phyloP scores from a whole-genome alignment of 2,329 filamentous ascomycete species.

The Rutstroemia sp. region DNA sequence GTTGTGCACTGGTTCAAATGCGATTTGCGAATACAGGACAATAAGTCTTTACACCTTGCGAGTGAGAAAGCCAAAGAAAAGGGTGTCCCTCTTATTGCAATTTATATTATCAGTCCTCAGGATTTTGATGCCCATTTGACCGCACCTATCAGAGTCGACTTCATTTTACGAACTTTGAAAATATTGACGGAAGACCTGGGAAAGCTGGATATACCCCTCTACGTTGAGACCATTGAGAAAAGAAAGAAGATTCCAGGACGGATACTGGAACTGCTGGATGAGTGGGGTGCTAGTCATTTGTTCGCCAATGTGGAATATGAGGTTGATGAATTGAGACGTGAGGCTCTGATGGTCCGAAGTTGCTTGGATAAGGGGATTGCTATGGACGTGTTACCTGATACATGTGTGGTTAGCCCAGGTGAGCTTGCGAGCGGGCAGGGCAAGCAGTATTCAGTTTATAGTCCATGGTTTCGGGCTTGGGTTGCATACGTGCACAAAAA shows the following conservation, averaged over 20 bases:
- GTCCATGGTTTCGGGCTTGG: constrained; percentile 76
- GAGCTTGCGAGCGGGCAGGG: constrained; percentile 58
- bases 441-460: constrained; percentile 78
- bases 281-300: constrained; percentile 69
- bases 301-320: constrained; percentile 88
- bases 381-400: constrained; percentile 71
- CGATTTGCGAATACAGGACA: constrained; percentile 69
- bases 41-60: constrained; percentile 62
- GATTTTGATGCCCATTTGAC: constrained; percentile 78
- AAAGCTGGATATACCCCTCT: constrained; percentile 68
- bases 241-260: constrained; percentile 53
- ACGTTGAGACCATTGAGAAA: constrained; percentile 63
- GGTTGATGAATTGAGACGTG: constrained; percentile 78
- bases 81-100: constrained; percentile 63
- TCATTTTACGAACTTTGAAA: constrained; percentile 65
- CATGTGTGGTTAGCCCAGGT: constrained; percentile 74
- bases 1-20: constrained; percentile 90
- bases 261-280: constrained; percentile 56
- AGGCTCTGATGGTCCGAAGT: constrained; percentile 56
- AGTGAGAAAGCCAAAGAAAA: constrained; percentile 57
- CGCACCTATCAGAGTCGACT: constrained; percentile 68
- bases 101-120: constrained; percentile 77
- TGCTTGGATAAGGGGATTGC: constrained; percentile 57
- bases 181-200: constrained; percentile 60
- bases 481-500: constrained; percentile 64